Percentiles rank a stretch among this genome's conserved stretches.
Evolutionary conservation across 495 filamentous ascomycete species (phyloP).

Genomic region (Penicillium goetzii): DNA sequence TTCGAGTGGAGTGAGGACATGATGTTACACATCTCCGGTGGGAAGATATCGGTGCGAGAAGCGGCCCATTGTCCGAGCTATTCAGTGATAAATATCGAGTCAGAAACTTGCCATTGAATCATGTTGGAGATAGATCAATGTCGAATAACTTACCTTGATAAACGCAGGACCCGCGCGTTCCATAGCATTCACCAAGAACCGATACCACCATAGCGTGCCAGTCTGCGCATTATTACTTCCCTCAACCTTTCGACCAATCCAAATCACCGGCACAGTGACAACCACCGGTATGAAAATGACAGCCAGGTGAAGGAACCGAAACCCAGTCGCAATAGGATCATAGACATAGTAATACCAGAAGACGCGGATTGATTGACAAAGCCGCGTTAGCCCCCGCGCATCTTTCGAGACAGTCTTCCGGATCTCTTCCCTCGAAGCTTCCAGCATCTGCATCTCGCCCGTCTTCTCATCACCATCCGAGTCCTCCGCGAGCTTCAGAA

Average conservation of each 20-base stretch:
- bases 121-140: background rate
- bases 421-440: conserved; percentile 76
- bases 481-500: conserved; percentile 72
- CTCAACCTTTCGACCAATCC: conserved; percentile 66
- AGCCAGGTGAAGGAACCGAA: conserved; percentile 82
- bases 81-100: conserved; percentile 10
- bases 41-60: conserved; percentile 95
- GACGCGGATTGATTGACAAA: conserved; percentile 58
- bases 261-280: conserved; percentile 75
- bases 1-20: conserved; percentile 97
- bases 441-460: conserved; percentile 81
- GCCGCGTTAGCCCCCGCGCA: conserved; percentile 56
- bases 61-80: conserved; percentile 99
- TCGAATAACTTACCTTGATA: conserved; percentile 73
- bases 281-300: conserved; percentile 92
- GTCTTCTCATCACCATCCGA: conserved; percentile 67
- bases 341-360: conserved; percentile 72
- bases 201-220: conserved; percentile 95
- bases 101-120: conserved; percentile 3
- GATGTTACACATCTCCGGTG: conserved; percentile 84
- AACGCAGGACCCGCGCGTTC: conserved; percentile 94
- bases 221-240: conserved; percentile 68
- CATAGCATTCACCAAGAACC: conserved; percentile 85
- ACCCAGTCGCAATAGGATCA: conserved; percentile 86
- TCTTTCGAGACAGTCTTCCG: conserved; percentile 64